A percentile compares a stretch with the other conserved stretches of the same genome.
Conservation (phyloP, 345 rosid genomes). For the Bruguiera parviflora region DNA sequence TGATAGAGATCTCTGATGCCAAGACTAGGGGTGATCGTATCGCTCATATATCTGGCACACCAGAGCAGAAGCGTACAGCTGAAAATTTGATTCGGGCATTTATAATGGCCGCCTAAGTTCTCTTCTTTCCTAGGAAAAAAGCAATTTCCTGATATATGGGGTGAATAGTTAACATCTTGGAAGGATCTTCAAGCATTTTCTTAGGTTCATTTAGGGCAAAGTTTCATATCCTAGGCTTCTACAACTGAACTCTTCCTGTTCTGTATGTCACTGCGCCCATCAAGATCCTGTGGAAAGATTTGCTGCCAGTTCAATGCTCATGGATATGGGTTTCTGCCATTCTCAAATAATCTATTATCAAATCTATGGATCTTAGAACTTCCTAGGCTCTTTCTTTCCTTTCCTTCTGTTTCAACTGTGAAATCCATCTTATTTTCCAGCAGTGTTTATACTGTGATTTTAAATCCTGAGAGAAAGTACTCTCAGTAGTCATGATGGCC, state of each 20-base stretch:
- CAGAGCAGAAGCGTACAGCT: slow-evolving; percentile 84
- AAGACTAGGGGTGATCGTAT: slow-evolving; percentile 76
- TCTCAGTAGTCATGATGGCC: slow-evolving; percentile 22
- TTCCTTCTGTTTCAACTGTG: slow-evolving; percentile 33
- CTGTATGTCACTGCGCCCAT: slow-evolving; percentile 31
- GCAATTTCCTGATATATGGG: slow-evolving; percentile 24
- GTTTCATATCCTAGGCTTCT: slow-evolving; percentile 31
- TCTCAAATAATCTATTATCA: slow-evolving; percentile 26
- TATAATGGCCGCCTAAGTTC: slow-evolving; percentile 75
- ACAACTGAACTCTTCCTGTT: slow-evolving; percentile 34
- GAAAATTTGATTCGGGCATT: slow-evolving; percentile 97
- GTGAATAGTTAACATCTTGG: slow-evolving; percentile 39
- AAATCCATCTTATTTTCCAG: slow-evolving; percentile 28
- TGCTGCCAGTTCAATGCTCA: slow-evolving; percentile 28
- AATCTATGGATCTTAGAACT: slow-evolving; percentile 39
- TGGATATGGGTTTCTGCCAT: slow-evolving; percentile 31
- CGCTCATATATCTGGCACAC: slow-evolving; percentile 84
- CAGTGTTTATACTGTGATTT: slow-evolving; percentile 27
- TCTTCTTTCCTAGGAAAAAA: background rate
- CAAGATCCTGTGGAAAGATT: slow-evolving; percentile 33
- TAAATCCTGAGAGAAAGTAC: slow-evolving; percentile 18
- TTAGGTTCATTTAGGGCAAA: slow-evolving; percentile 39
- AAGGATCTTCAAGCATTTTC: slow-evolving; percentile 28
- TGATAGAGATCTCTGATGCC: slow-evolving; percentile 82
- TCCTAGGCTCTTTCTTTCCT: slow-evolving; percentile 53